These are phyloP conservation scores for Yamadazyma trypodendri DNA, from an alignment of 1,139 yeast species.

Conservation along the genomic window DNA sequence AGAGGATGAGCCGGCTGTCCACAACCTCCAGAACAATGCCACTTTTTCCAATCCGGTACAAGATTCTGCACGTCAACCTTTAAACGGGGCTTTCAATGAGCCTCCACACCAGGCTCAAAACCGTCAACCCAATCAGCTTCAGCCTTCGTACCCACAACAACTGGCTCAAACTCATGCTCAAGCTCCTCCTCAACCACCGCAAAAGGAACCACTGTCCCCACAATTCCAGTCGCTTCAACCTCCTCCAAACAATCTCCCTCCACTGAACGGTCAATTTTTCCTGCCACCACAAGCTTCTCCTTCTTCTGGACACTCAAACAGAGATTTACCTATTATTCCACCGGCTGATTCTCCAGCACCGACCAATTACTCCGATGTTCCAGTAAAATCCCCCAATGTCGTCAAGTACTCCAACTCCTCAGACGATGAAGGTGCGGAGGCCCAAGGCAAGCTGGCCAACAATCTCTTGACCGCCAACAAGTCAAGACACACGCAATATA, in stretches of 20 bases:
- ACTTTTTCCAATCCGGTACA: constrained; percentile 1
- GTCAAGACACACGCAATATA: constrained; percentile 24
- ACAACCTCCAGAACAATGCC: neutral
- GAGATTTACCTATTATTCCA: constrained; percentile 16
- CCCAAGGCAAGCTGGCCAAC: constrained; percentile 8
- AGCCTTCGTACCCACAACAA: constrained; percentile 1
- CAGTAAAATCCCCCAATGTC: constrained; percentile 28
- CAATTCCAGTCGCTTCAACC: constrained; percentile 1
- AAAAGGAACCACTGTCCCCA: neutral
- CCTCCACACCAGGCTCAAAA: constrained; percentile 4
- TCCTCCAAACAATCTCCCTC: constrained; percentile 13
- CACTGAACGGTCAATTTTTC: too few species aligned
- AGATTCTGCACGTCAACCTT: neutral
- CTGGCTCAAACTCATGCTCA: neutral
- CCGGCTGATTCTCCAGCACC: constrained; percentile 4
- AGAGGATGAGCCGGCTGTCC: constrained; percentile 9
- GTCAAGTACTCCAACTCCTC: constrained; percentile 25
- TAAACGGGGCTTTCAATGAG: neutral
- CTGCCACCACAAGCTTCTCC: constrained; percentile 9
- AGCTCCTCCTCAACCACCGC: constrained; percentile 2
- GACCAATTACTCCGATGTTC: constrained; percentile 4
- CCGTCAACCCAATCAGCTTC: constrained; percentile 1
- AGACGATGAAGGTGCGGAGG: constrained; percentile 20
- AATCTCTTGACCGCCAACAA: constrained; percentile 13
- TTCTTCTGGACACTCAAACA: constrained; percentile 7